phyloP scores from a whole-genome alignment of 2,329 filamentous ascomycete genomes.

The Fusarium sp. region DNA sequence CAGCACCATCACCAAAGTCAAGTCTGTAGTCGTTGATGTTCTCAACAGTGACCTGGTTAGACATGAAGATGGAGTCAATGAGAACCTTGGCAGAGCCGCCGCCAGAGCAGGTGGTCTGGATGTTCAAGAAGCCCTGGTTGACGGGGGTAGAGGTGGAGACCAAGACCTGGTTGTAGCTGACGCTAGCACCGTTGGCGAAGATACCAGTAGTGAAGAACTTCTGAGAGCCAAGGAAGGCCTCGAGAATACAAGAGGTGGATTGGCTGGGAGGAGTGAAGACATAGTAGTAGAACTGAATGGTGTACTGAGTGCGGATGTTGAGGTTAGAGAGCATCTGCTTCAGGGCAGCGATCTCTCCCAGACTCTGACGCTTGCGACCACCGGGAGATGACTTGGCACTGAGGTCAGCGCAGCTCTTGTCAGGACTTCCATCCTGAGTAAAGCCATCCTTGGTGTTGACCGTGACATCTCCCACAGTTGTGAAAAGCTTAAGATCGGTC shows the following conservation, averaged over 20 bases:
- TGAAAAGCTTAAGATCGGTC: not conserved
- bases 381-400: not conserved
- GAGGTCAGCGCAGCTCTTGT: not conserved
- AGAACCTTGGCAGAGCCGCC: slow-evolving; percentile 14
- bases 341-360: not conserved
- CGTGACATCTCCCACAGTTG: not conserved
- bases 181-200: not conserved
- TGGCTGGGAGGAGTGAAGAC: not conserved
- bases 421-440: slow-evolving; percentile 2
- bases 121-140: not conserved
- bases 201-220: slow-evolving; percentile 8
- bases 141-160: not conserved
- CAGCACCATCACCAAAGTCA: slow-evolving; percentile 26
- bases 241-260: slow-evolving; percentile 11
- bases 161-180: not conserved
- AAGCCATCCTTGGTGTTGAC: not conserved
- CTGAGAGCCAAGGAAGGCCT: slow-evolving; percentile 16
- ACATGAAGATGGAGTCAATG: slow-evolving; percentile 35
- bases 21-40: slow-evolving; percentile 25
- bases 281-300: slow-evolving; percentile 33
- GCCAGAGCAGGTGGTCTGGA: slow-evolving; percentile 11
- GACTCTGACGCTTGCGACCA: slow-evolving; percentile 2
- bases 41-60: slow-evolving; percentile 34
- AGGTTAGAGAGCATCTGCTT: slow-evolving; percentile 12
- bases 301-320: slow-evolving; percentile 20